These are phyloP conservation scores for Annulohypoxylon maeteangense DNA, from an alignment of 495 filamentous ascomycete species.

Conservation along the genomic window DNA sequence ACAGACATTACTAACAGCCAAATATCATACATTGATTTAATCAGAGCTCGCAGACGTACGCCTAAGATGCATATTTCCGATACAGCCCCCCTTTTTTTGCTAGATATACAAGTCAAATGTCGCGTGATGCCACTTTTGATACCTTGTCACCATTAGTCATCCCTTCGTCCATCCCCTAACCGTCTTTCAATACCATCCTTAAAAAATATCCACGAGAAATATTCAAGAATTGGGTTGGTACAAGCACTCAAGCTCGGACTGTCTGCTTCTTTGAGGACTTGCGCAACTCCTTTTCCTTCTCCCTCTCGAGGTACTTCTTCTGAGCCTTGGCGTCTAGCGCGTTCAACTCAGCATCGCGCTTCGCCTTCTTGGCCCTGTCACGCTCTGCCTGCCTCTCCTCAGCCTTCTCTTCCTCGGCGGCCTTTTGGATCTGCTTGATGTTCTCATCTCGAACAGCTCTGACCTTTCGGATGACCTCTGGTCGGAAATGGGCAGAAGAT, in stretches of 20 bases:
- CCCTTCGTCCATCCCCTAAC: neutral
- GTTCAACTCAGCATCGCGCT: conserved; percentile 85
- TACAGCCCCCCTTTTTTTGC: neutral
- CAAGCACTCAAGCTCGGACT: conserved; percentile 51
- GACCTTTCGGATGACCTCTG: conserved; percentile 88
- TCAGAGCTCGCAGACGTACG: conserved; percentile 25
- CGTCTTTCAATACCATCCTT: neutral
- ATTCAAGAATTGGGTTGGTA: neutral
- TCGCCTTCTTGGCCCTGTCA: conserved; percentile 90
- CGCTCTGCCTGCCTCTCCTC: conserved; percentile 83
- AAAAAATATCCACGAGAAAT: neutral
- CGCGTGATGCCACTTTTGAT: conserved; percentile 7
- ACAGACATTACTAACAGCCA: neutral
- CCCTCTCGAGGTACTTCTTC: conserved; percentile 92
- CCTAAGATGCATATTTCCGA: conserved; percentile 2
- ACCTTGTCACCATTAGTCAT: neutral
- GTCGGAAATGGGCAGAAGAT: conserved; percentile 80
- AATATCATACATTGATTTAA: conserved; percentile 19
- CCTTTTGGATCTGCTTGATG: conserved; percentile 79
- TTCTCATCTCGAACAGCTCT: conserved; percentile 82
- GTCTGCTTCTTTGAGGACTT: conserved; percentile 77
- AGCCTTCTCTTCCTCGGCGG: conserved; percentile 90
- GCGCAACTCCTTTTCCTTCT: conserved; percentile 83
- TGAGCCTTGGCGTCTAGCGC: conserved; percentile 91
- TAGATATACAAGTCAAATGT: conserved; percentile 26